phyloP scores from a whole-genome alignment of 768 basidiomycete species.

The Boletus huronensis region DNA sequence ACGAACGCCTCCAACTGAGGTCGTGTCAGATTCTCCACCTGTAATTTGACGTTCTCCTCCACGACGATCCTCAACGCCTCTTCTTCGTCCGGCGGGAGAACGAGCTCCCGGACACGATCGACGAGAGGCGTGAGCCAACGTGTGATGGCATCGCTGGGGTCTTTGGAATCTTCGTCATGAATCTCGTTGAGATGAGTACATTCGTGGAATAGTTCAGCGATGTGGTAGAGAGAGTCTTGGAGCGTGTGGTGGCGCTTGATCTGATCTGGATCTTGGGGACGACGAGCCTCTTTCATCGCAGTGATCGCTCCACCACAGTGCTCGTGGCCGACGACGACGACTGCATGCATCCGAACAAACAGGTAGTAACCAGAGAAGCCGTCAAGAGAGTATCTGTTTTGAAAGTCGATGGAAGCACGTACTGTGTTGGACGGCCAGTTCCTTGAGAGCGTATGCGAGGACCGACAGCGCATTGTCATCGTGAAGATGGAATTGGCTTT shows the following conservation, averaged over 20 bases:
- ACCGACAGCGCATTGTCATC: constrained; percentile 72
- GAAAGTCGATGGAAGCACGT: constrained; percentile 27
- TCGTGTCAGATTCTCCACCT: constrained; percentile 26
- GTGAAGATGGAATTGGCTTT: constrained; percentile 64
- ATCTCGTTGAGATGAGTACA: constrained; percentile 21
- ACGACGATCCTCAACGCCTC: constrained; percentile 36
- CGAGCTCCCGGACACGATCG: constrained; percentile 41
- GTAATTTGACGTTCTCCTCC: constrained; percentile 57
- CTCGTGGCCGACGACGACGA: constrained; percentile 79
- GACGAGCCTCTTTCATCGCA: constrained; percentile 9
- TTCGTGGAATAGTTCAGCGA: background rate
- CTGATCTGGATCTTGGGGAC: background rate
- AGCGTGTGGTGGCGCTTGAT: constrained; percentile 7
- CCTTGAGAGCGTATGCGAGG: constrained; percentile 66
- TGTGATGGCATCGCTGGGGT: constrained; percentile 48
- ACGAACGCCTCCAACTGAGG: background rate
- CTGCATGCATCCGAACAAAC: constrained; percentile 35
- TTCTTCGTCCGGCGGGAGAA: constrained; percentile 26
- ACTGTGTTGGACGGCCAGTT: constrained; percentile 72
- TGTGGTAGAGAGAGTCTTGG: constrained; percentile 17
- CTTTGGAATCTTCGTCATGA: constrained; percentile 19
- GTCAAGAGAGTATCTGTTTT: background rate
- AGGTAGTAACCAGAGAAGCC: background rate
- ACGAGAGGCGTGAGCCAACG: constrained; percentile 74
- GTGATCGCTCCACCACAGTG: constrained; percentile 74